Evolutionary conservation across 148 eudicot genomes (phyloP).

Genomic region (Mesembryanthemum crystallinum): DNA sequence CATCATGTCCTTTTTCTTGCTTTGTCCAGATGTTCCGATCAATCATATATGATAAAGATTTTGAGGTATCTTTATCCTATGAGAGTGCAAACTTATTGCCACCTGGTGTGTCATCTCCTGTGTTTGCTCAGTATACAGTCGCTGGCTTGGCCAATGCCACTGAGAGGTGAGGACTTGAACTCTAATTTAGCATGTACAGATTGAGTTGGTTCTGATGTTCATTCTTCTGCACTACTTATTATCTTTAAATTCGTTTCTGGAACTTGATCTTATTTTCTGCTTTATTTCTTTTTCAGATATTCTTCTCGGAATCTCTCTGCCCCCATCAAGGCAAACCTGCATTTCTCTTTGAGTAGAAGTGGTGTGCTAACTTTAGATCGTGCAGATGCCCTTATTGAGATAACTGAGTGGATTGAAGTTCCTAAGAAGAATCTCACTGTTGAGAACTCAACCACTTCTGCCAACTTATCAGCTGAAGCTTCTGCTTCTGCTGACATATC

Average conservation of each 20-base stretch:
- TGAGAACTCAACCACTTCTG: conserved; percentile 53
- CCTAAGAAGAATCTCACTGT: conserved; percentile 73
- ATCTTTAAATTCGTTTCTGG: background rate
- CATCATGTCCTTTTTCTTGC: conserved; percentile 2
- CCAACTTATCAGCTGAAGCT: conserved; percentile 32
- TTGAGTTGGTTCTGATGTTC: background rate
- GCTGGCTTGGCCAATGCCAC: conserved; percentile 80
- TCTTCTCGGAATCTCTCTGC: conserved; percentile 80
- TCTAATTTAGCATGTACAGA: conserved; percentile 17
- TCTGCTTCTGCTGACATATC: conserved; percentile 56
- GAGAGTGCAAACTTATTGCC: conserved; percentile 72
- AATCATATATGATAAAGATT: conserved; percentile 71
- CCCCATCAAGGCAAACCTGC: conserved; percentile 90
- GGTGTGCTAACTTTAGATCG: conserved; percentile 78
- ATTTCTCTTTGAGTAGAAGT: conserved; percentile 88
- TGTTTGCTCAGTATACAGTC: conserved; percentile 68
- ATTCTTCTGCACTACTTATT: background rate
- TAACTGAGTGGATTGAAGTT: conserved; percentile 95
- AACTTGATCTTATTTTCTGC: background rate
- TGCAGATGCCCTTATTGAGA: conserved; percentile 86
- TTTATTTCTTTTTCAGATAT: conserved; percentile 43
- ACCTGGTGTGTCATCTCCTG: conserved; percentile 64
- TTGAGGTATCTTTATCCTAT: conserved; percentile 77
- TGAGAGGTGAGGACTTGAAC: conserved; percentile 57
- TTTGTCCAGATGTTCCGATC: conserved; percentile 76